A percentile compares a stretch with the other conserved stretches of the same genome.
phyloP scores from a whole-genome alignment of 805 yeast genomes.

The Diddensiella caesifluorescens region DNA sequence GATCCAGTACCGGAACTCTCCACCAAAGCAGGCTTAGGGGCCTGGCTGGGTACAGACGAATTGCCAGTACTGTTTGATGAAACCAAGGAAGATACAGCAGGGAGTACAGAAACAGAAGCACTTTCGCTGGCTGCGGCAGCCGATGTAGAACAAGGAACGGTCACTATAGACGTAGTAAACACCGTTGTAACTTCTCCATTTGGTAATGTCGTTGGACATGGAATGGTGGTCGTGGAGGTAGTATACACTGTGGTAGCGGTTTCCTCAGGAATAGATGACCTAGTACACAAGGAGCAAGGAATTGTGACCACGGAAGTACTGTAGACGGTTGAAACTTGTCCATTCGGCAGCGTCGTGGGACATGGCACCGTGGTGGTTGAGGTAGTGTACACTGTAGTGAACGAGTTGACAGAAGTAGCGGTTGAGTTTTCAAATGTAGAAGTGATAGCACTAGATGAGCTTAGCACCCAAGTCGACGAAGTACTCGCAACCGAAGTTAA shows the following conservation, averaged over 20 bases:
- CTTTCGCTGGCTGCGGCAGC: constrained; percentile 10
- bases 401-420: too few species aligned
- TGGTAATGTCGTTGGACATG: constrained; percentile 3
- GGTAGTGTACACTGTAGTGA: constrained; percentile 4
- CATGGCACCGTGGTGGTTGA: constrained; percentile 4
- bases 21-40: too few species aligned
- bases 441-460: too few species aligned
- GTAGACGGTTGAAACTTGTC: constrained; percentile 3
- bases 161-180: constrained; percentile 6
- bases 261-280: constrained; percentile 11
- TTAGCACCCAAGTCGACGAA: too few species aligned
- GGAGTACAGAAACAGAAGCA: constrained; percentile 11
- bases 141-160: constrained; percentile 6
- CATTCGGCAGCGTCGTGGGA: constrained; percentile 4
- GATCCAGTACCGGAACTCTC: too few species aligned
- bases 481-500: too few species aligned
- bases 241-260: constrained; percentile 2
- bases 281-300: constrained; percentile 8
- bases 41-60: too few species aligned
- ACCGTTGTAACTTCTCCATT: constrained; percentile 3
- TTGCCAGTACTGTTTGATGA: too few species aligned
- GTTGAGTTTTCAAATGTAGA: too few species aligned
- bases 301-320: constrained; percentile 8
- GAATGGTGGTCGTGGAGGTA: constrained; percentile 4
- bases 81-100: too few species aligned